A percentile compares a stretch with the other conserved stretches of the same genome.
phyloP scores from a whole-genome alignment of 371 early-diverging fungal species.

The Umbelopsis sp. region DNA sequence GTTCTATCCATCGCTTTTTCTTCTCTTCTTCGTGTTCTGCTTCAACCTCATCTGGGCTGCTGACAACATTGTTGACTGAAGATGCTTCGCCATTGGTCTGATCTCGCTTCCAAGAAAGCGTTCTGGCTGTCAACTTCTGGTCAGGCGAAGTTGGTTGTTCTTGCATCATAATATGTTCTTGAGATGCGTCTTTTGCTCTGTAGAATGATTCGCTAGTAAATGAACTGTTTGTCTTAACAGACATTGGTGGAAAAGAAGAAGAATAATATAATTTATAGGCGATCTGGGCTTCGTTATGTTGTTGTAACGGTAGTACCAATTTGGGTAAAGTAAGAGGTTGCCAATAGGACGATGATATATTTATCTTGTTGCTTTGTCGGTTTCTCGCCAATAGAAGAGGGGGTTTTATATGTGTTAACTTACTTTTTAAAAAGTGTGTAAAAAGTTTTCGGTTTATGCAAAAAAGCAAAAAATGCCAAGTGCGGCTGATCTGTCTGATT shows the following conservation, averaged over 20 bases:
- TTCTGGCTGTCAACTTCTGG: conserved; percentile 14
- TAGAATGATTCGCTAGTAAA: background rate
- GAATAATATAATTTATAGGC: background rate
- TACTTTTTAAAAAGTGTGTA: no score
- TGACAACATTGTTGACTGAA: background rate
- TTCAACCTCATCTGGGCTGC: background rate
- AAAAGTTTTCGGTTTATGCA: no score
- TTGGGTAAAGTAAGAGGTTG: no score
- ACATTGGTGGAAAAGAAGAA: background rate
- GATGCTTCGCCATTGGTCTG: background rate
- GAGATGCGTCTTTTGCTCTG: background rate
- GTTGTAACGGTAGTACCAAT: no score
- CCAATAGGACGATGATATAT: no score
- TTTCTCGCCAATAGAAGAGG: no score
- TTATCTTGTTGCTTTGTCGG: no score
- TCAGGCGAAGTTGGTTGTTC: conserved; percentile 6
- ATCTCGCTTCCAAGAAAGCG: conserved; percentile 6
- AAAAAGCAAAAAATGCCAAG: no score
- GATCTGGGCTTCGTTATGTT: background rate
- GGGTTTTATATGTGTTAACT: no score
- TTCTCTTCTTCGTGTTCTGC: background rate
- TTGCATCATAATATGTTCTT: conserved; percentile 17
- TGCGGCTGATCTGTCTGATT: no score
- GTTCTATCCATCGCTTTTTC: conserved; percentile 21
- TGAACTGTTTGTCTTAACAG: background rate